Evolutionary conservation across 768 basidiomycete species (phyloP), one percentile per base, ranked within the genome.

Genomic region (Collybiopsis confluens): DNA sequence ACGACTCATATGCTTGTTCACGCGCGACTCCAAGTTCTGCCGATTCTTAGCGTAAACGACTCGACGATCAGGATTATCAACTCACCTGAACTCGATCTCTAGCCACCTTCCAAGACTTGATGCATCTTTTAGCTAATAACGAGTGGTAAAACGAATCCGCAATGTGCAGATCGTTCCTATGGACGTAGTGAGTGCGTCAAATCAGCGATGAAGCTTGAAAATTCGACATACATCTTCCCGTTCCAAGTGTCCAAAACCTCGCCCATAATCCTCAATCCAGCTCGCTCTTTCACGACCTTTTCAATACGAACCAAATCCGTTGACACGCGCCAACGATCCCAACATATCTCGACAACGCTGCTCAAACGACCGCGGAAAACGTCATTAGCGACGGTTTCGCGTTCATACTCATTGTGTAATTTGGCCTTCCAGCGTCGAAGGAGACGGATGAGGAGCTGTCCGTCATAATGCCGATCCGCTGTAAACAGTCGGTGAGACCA

Each of bases 221-320:
- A 33, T 36, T 47, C 26, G 45, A 26, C 33, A 43, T 60, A 88
- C 88, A 74, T 65, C 55, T 74, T 71, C 40, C 65, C 71, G 57
- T 76, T 80, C 90, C 90, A 92, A 18, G 64, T 56, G 47, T 73
- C 68, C 62, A 90, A 67, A 4, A 71, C 69, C 38, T 71, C 69
- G 10, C 68, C 68, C 59, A 81, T 68, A 36, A 87, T 65, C 54
- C 87, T 75, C 23, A 73, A 61, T 21, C 73, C 72, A 2, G 80
- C 70, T 51, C 70, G 74, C 37, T 73, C 71, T 1, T 64, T 57
- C 55, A 89, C 65, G 0, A 64, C 59, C 46, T 65, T 74, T 64
- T 83, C 81, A 2, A 73, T 70, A 35, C 67, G 66, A 33, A 70
- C 72, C 56, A 86, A 58, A 33, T 75, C 68, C 1, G 74, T 64